phyloP scores from a whole-genome alignment of 2,329 filamentous ascomycete species.

The Xylaria sp. region DNA sequence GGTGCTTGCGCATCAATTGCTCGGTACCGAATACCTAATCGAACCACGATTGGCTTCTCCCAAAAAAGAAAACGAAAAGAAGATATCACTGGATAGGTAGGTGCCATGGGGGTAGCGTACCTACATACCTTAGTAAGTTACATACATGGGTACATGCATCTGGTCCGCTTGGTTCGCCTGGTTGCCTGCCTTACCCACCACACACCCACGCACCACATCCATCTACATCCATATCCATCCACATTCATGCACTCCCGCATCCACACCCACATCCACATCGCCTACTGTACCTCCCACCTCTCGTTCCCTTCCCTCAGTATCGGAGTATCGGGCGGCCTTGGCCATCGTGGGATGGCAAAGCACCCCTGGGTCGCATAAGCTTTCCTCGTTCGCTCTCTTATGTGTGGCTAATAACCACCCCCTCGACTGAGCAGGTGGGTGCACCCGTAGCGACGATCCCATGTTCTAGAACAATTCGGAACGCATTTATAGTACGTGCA shows the following conservation, averaged over 20 bases:
- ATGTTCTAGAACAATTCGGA: slow-evolving; percentile 15
- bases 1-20: too few relatives aligned
- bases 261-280: background rate
- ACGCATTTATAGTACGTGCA: background rate
- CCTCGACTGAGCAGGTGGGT: background rate
- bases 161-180: slow-evolving; percentile 14
- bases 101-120: too few relatives aligned
- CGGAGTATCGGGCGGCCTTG: too few relatives aligned
- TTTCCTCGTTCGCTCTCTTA: background rate
- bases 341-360: too few relatives aligned
- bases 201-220: background rate
- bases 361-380: background rate
- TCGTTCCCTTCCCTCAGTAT: too few relatives aligned
- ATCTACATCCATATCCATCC: background rate
- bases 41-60: too few relatives aligned
- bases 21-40: too few relatives aligned
- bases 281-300: background rate
- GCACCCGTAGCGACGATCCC: background rate
- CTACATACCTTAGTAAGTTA: background rate
- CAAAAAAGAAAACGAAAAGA: background rate
- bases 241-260: too few relatives aligned
- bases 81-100: too few relatives aligned
- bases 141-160: background rate
- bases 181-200: background rate
- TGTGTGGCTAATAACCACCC: background rate